Percentiles rank a stretch among this genome's conserved stretches.
These are phyloP conservation scores for Viola odorata DNA, from an alignment of 345 rosid genomes.

Conservation along the genomic window DNA sequence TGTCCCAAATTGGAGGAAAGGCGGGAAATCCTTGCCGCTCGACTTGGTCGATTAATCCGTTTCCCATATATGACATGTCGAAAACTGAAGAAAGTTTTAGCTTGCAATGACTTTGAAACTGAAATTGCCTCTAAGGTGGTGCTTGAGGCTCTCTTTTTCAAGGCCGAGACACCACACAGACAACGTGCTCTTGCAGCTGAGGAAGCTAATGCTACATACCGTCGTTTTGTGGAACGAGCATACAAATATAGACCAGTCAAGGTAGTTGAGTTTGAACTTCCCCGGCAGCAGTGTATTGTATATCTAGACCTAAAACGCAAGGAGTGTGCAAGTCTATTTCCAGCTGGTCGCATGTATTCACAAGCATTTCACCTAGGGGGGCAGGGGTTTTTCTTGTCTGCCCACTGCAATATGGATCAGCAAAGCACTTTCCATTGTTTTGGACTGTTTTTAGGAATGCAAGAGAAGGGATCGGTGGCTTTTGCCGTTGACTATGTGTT, in stretches of 20 bases:
- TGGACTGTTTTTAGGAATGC: constrained; percentile 70
- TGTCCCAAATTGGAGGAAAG: constrained; percentile 63
- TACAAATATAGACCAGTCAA: constrained; percentile 67
- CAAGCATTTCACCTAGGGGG: constrained; percentile 73
- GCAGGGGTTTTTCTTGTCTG: constrained; percentile 58
- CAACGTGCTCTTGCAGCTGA: constrained; percentile 44
- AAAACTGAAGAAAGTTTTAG: constrained; percentile 61
- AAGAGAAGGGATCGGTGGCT: constrained; percentile 49
- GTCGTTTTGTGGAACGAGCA: constrained; percentile 63
- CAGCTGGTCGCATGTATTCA: constrained; percentile 52
- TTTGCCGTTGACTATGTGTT: constrained; percentile 66
- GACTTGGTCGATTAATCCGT: constrained; percentile 57
- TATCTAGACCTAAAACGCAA: constrained; percentile 69
- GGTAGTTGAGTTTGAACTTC: constrained; percentile 66
- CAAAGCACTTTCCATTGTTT: constrained; percentile 52
- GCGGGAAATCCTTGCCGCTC: constrained; percentile 43
- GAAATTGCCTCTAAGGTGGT: constrained; percentile 55
- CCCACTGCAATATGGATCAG: constrained; percentile 65
- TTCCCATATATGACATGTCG: constrained; percentile 74
- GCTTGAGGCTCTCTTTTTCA: constrained; percentile 73
- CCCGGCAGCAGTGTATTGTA: constrained; percentile 62
- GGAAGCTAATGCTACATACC: constrained; percentile 26
- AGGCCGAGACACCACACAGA: constrained; percentile 51
- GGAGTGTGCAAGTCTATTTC: constrained; percentile 54
- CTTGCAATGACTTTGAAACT: constrained; percentile 57